These are phyloP conservation scores for Chrysochromulina parva DNA, from an alignment of 78 protist species.

Conservation along the genomic window DNA sequence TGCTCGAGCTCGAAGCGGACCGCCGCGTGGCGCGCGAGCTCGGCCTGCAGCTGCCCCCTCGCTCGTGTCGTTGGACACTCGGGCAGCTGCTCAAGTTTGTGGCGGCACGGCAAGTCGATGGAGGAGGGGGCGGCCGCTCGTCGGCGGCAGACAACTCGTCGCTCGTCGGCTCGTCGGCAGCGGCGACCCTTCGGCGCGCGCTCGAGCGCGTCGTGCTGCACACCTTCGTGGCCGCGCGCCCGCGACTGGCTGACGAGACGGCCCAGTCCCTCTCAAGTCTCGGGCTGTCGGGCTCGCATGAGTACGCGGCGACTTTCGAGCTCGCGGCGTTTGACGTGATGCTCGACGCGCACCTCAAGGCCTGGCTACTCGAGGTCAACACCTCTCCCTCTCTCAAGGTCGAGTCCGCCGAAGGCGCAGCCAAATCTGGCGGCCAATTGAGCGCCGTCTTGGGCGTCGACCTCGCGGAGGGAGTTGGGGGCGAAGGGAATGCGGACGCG, in stretches of 20 bases:
- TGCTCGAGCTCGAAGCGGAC: too few relatives aligned
- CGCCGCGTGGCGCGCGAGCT: too few relatives aligned
- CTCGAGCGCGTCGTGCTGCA: slow-evolving; percentile 17
- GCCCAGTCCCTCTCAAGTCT: not conserved
- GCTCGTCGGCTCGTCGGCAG: too few relatives aligned
- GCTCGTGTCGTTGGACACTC: not conserved
- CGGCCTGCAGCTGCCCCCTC: too few relatives aligned
- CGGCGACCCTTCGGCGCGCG: not conserved
- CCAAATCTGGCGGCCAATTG: too few relatives aligned
- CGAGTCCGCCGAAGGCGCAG: too few relatives aligned
- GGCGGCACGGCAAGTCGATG: too few relatives aligned
- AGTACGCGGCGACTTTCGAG: slow-evolving; percentile 35
- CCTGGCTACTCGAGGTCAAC: slow-evolving; percentile 59
- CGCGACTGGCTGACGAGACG: not conserved
- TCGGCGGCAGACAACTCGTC: too few relatives aligned
- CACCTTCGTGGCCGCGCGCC: slow-evolving; percentile 52
- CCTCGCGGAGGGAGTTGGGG: too few relatives aligned
- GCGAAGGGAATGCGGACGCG: too few relatives aligned
- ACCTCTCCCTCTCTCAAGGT: slow-evolving; percentile 58
- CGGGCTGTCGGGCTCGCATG: not conserved
- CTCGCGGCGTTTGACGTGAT: slow-evolving; percentile 60
- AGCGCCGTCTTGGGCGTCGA: too few relatives aligned
- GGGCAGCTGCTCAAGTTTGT: not conserved
- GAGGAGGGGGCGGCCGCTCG: too few relatives aligned
- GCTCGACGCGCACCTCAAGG: slow-evolving; percentile 7